Conservation (phyloP, 768 basidiomycete species). For the Asterophora parasitica region DNA sequence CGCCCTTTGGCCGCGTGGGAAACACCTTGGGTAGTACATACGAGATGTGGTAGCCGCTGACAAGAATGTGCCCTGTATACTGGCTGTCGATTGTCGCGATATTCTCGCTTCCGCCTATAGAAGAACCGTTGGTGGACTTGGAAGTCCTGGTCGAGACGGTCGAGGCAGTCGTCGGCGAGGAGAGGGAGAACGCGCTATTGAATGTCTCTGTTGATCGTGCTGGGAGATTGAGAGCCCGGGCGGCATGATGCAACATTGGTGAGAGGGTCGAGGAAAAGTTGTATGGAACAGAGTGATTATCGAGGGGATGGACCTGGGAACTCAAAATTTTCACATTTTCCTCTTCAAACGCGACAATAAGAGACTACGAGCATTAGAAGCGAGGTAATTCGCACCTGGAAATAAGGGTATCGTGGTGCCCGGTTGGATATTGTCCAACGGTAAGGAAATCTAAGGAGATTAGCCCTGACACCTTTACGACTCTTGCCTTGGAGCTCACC, state of each 20-base stretch:
- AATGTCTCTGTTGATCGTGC: conserved; percentile 58
- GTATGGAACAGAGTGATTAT: conserved; percentile 67
- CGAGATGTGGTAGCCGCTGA: conserved; percentile 73
- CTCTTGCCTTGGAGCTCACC: conserved; percentile 31
- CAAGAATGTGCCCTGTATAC: conserved; percentile 71
- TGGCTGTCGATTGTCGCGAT: conserved; percentile 52
- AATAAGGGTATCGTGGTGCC: conserved; percentile 69
- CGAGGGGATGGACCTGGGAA: conserved; percentile 73
- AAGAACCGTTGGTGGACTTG: conserved; percentile 29
- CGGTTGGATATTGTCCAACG: conserved; percentile 61
- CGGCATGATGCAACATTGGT: conserved; percentile 65
- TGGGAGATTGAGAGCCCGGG: conserved; percentile 62
- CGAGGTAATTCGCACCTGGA: conserved; percentile 44
- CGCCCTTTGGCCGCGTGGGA: conserved; percentile 24
- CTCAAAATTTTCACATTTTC: conserved; percentile 72
- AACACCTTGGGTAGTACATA: conserved; percentile 73
- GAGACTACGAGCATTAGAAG: neutral
- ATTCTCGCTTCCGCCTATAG: conserved; percentile 22
- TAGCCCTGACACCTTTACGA: neutral
- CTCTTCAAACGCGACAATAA: conserved; percentile 38
- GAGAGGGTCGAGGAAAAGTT: conserved; percentile 61
- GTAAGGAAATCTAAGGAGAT: conserved; percentile 51
- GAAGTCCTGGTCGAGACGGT: conserved; percentile 30
- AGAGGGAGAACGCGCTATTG: conserved; percentile 46
- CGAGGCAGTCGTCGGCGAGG: conserved; percentile 28